These are phyloP conservation scores for Pichia sp. DNA, from an alignment of 1,139 yeast genomes.

Conservation along the genomic window DNA sequence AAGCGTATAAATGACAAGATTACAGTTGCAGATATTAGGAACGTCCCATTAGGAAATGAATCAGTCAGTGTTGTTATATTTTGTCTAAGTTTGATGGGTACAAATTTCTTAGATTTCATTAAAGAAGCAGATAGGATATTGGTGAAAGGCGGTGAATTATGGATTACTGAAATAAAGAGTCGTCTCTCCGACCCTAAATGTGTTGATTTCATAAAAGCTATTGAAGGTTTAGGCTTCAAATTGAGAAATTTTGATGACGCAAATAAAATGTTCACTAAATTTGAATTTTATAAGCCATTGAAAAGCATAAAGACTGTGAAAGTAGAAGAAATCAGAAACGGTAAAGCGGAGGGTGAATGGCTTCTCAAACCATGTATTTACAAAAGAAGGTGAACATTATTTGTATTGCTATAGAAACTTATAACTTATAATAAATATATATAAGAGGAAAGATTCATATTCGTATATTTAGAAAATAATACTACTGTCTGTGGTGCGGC, in stretches of 20 bases:
- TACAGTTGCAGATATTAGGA: slow-evolving; percentile 90
- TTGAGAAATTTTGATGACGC: slow-evolving; percentile 82
- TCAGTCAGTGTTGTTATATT: slow-evolving; percentile 83
- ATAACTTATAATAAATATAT: too few relatives aligned
- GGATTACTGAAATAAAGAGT: slow-evolving; percentile 97
- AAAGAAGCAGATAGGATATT: slow-evolving; percentile 83
- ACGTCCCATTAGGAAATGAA: slow-evolving; percentile 76
- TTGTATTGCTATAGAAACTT: too few relatives aligned
- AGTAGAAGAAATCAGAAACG: slow-evolving; percentile 38
- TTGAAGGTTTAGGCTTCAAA: slow-evolving; percentile 76
- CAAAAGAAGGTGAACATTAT: slow-evolving; percentile 74
- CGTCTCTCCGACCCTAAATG: slow-evolving; percentile 70
- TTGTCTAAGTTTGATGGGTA: slow-evolving; percentile 95
- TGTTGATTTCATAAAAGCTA: slow-evolving; percentile 68
- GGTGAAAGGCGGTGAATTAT: slow-evolving; percentile 86
- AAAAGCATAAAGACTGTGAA: slow-evolving; percentile 60
- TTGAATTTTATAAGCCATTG: slow-evolving; percentile 87
- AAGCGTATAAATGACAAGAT: slow-evolving; percentile 81
- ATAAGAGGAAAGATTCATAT: too few relatives aligned
- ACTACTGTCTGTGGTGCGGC: too few relatives aligned
- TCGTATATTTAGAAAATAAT: too few relatives aligned
- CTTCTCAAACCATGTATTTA: slow-evolving; percentile 91
- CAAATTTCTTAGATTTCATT: slow-evolving; percentile 86
- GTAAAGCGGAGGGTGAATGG: slow-evolving; percentile 77
- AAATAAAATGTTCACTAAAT: slow-evolving; percentile 90